Percentiles rank a stretch among this genome's conserved stretches.
Conservation (phyloP, 2,329 filamentous ascomycete genomes). For the Fusarium musae region DNA sequence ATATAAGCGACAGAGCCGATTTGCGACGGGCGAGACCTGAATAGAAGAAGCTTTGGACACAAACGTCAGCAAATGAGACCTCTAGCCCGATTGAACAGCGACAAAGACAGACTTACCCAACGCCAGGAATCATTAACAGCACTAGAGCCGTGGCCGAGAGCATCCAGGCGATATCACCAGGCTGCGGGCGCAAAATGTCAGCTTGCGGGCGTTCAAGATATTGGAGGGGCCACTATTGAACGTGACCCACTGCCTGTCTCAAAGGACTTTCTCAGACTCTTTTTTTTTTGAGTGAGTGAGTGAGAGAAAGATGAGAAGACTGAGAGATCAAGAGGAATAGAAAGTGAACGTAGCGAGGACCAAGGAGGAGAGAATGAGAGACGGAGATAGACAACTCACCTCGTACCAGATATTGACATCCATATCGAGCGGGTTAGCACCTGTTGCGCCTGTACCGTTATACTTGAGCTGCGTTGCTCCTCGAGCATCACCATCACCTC, state of each 20-base stretch:
- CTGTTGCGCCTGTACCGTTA: constrained; percentile 72
- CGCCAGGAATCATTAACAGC: constrained; percentile 91
- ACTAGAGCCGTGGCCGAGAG: constrained; percentile 84
- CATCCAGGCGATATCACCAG: constrained; percentile 88
- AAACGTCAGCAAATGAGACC: constrained; percentile 15
- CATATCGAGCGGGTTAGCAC: constrained; percentile 74
- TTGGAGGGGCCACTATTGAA: constrained; percentile 14
- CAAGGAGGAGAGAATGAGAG: not conserved
- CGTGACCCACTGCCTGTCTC: constrained; percentile 24
- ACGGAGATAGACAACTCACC: constrained; percentile 55
- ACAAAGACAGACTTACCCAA: constrained; percentile 65
- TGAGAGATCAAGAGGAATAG: not conserved
- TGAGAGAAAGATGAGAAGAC: constrained; percentile 5
- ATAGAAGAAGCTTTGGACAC: constrained; percentile 78
- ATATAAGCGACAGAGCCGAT: constrained; percentile 88
- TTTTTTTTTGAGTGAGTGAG: not conserved
- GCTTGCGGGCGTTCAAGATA: constrained; percentile 38
- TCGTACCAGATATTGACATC: constrained; percentile 84
- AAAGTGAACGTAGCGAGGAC: not conserved
- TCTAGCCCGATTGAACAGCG: not conserved
- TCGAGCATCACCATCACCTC: constrained; percentile 56
- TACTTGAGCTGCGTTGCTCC: constrained; percentile 60
- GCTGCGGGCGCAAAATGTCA: constrained; percentile 54
- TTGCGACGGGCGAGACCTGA: constrained; percentile 89
- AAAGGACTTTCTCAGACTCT: not conserved